These are phyloP conservation scores for Scleromitrula shiraiana DNA, from an alignment of 2,329 filamentous ascomycete species.

Conservation along the genomic window DNA sequence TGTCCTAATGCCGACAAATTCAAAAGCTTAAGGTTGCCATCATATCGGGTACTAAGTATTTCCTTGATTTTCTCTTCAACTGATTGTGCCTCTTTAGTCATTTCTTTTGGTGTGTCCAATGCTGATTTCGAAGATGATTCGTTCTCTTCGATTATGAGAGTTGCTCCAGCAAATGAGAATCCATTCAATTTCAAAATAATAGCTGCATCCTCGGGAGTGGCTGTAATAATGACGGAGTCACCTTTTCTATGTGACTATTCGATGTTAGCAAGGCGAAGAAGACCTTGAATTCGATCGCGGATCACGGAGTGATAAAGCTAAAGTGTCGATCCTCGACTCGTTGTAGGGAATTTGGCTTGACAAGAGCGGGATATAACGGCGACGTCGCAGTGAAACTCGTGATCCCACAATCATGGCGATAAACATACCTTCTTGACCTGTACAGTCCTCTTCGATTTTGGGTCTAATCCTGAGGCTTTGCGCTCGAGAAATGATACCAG, in stretches of 20 bases:
- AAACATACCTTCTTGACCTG: conserved; percentile 73
- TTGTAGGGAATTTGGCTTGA: conserved; percentile 31
- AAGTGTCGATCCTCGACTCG: conserved; percentile 23
- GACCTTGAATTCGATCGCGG: conserved; percentile 31
- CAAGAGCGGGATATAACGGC: conserved; percentile 31
- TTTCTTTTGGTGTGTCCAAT: conserved; percentile 33
- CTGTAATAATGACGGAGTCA: conserved; percentile 60
- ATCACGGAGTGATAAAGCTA: conserved; percentile 23
- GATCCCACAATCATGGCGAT: conserved; percentile 36
- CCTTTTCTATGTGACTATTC: conserved; percentile 61
- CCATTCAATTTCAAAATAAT: conserved; percentile 60
- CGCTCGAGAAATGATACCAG: conserved; percentile 63
- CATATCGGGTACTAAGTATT: conserved; percentile 70
- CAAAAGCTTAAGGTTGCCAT: conserved; percentile 62
- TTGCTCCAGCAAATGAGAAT: conserved; percentile 58
- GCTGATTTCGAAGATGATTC: conserved; percentile 13
- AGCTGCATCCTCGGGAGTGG: conserved; percentile 55
- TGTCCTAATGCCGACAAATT: conserved; percentile 71
- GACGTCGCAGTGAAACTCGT: conserved; percentile 28
- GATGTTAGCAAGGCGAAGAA: conserved; percentile 52
- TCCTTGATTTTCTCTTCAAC: conserved; percentile 60
- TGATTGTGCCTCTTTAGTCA: conserved; percentile 47
- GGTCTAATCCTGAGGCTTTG: conserved; percentile 50
- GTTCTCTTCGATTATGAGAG: conserved; percentile 46
- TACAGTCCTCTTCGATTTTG: conserved; percentile 40